Base-by-base conservation (phyloP, 768 basidiomycete genomes). In the Amyloporia xantha region DNA sequence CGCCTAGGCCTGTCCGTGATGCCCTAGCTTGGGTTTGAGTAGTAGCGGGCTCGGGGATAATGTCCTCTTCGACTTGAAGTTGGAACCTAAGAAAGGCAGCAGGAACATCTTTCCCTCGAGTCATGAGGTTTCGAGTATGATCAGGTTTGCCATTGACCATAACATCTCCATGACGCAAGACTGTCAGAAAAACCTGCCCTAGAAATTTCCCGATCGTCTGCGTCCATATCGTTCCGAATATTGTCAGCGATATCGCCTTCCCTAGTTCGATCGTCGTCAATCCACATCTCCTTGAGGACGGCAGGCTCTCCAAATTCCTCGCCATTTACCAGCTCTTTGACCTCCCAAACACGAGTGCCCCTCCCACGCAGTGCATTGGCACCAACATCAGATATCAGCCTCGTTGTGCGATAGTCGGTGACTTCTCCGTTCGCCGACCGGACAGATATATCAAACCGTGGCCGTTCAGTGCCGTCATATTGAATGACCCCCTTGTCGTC, bases 301-400 rank as follows among this genome's bases (percentile, higher is more conserved):
- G 50, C 21, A 12, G 35, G 26, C 9, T 38, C 48, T 1, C 13
- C 20, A 6, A 30, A 10, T 15, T 12, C 25, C 12, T 27, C 24
- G 4, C 38, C 26, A 13, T 40, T 19, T 25, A 43, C 30, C 1
- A 49, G 17, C 17, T 40, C 13, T 17, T 17, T 10, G n/a, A 47
- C 56, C 26, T 54, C 42, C 53, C 53, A 57, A 19, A 57, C 56
- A 1, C 56, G 50, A 11, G 56, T 57, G 7, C 56, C 56, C 30
- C 44, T 23, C 0, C 56, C 48, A n/a, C 11, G 40, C 7, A 57
- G 20, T 2, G 33, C 23, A 17, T 47, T 44, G 3, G 49, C 39
- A 5, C 54, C 48, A 33, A 25, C 21, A 28, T 41, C 23, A 6
- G 52, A 49, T 1, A 56, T 15, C 11, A 45, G 15, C 2, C 37